A percentile compares a stretch with the other conserved stretches of the same genome.
phyloP scores from a whole-genome alignment of 208 protist genomes.

The Trichomonas tenax region DNA sequence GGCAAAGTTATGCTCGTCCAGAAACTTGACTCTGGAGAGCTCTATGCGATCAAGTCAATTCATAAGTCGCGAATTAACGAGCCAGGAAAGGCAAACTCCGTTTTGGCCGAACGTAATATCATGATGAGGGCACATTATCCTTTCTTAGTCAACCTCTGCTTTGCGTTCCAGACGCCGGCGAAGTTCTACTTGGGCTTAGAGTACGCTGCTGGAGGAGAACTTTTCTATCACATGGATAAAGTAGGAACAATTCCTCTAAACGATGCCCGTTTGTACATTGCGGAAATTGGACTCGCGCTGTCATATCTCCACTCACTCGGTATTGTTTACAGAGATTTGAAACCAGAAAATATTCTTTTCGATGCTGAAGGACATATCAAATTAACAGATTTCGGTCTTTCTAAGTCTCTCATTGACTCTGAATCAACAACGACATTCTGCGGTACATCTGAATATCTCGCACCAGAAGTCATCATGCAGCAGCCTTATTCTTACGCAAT shows the following conservation, averaged over 20 bases:
- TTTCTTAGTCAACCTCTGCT: constrained; percentile 50
- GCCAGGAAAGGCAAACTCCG: not conserved
- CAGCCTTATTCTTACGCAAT: not conserved
- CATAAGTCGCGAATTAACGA: constrained; percentile 25
- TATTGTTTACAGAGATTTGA: constrained; percentile 47
- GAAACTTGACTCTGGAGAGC: constrained; percentile 39
- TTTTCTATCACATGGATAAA: constrained; percentile 53
- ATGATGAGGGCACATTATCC: constrained; percentile 40
- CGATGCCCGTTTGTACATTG: constrained; percentile 41
- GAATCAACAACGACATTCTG: constrained; percentile 50
- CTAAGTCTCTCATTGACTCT: constrained; percentile 36
- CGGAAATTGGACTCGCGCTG: constrained; percentile 47
- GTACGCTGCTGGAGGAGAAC: constrained; percentile 51
- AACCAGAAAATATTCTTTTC: constrained; percentile 52
- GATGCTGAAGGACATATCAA: constrained; percentile 38
- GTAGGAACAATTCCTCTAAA: constrained; percentile 38
- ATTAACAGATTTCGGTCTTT: constrained; percentile 51
- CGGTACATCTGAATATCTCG: constrained; percentile 53
- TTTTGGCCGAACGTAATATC: constrained; percentile 44
- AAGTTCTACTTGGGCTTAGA: constrained; percentile 52
- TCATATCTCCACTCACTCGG: constrained; percentile 43
- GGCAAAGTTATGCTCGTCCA: constrained; percentile 44
- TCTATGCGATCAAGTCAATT: constrained; percentile 53
- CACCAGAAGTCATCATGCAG: constrained; percentile 6
- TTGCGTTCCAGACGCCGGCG: constrained; percentile 46